These are phyloP conservation scores for Mycena belliarum DNA, from an alignment of 768 basidiomycete species.

Conservation along the genomic window DNA sequence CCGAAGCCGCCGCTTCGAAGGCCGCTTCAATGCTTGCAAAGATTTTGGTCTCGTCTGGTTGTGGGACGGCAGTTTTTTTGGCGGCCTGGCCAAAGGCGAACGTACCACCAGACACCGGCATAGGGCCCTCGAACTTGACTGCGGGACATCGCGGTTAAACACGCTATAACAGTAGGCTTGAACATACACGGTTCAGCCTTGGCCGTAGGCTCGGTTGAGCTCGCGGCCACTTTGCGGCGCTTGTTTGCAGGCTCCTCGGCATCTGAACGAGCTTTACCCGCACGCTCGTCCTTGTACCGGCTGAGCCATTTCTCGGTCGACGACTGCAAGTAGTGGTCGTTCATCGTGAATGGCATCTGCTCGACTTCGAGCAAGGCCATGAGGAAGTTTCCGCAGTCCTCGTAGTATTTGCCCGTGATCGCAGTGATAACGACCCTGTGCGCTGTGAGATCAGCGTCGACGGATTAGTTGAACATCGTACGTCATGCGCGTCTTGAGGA, in stretches of 20 bases:
- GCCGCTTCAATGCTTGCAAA: no score
- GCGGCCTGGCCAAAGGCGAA: no score
- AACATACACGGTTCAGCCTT: slow-evolving; percentile 4
- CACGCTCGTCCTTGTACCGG: slow-evolving; percentile 34
- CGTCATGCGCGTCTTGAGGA: slow-evolving; percentile 37
- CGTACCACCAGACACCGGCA: neutral
- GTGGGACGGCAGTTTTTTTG: no score
- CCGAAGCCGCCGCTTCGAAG: no score
- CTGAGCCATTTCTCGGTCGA: slow-evolving; percentile 34
- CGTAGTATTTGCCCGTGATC: slow-evolving; percentile 11
- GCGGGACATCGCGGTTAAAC: neutral
- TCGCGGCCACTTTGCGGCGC: slow-evolving; percentile 9
- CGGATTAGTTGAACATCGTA: slow-evolving; percentile 25
- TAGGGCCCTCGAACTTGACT: slow-evolving; percentile 9
- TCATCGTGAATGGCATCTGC: slow-evolving; percentile 37
- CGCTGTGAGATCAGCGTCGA: neutral
- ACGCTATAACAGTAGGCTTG: neutral
- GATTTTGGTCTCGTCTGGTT: no score
- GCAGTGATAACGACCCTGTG: slow-evolving; percentile 18
- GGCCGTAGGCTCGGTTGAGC: neutral
- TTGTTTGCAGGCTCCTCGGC: slow-evolving; percentile 8
- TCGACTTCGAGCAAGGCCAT: slow-evolving; percentile 35
- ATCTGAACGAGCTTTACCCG: slow-evolving; percentile 8
- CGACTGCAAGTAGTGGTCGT: slow-evolving; percentile 33
- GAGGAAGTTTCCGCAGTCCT: slow-evolving; percentile 24